Percentiles rank a stretch among this genome's conserved stretches.
Conservation (phyloP, 176 grass and related monocot species). For the Oryza australiensis region DNA sequence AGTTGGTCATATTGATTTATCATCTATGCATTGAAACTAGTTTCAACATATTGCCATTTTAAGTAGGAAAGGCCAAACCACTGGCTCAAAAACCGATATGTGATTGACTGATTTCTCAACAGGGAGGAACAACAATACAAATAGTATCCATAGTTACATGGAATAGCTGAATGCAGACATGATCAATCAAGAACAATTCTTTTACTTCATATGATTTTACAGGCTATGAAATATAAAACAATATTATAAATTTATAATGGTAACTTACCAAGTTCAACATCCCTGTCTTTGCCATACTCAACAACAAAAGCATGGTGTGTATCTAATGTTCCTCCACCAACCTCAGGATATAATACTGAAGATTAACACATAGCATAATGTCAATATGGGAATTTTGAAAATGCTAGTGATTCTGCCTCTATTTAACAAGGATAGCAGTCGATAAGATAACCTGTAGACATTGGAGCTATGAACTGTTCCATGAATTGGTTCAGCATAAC, state of each 20-base stretch:
- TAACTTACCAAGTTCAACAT: conserved; percentile 83
- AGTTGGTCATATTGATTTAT: neutral
- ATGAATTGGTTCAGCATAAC: conserved; percentile 87
- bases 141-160: neutral
- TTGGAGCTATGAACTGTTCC: conserved; percentile 86
- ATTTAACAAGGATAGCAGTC: conserved; percentile 10
- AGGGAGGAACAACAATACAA: neutral
- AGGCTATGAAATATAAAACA: neutral
- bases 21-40: conserved; percentile 13
- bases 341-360: conserved; percentile 86
- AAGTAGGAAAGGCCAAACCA: neutral
- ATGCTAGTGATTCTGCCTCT: neutral
- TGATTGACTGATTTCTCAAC: neutral
- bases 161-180: conserved; percentile 11
- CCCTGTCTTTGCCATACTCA: conserved; percentile 92
- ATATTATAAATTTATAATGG: neutral
- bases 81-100: neutral
- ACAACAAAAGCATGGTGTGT: conserved; percentile 97
- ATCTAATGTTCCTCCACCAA: conserved; percentile 85
- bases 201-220: conserved; percentile 8
- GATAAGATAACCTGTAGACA: conserved; percentile 69
- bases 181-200: conserved; percentile 1
- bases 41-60: conserved; percentile 4
- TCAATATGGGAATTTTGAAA: conserved; percentile 31
- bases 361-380: conserved; percentile 33